Conservation (phyloP, 2,329 filamentous ascomycete species). For the Penicillium sclerotigenum region DNA sequence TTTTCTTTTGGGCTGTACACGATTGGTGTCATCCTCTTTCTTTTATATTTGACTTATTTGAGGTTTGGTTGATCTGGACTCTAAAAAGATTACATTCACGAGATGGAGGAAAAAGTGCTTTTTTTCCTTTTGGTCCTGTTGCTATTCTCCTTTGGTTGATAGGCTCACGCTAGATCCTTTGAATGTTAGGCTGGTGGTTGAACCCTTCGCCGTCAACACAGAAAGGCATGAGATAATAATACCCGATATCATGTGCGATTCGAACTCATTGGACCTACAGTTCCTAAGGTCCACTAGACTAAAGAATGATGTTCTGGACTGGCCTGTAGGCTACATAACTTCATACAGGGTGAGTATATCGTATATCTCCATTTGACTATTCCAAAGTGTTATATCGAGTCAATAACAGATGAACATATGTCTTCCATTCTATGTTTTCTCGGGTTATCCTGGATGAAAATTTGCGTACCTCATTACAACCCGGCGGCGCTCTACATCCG, state of each 20-base stretch:
- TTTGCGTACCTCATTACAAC: background rate
- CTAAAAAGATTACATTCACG: conserved; percentile 3
- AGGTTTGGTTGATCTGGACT: conserved; percentile 5
- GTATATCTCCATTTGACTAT: background rate
- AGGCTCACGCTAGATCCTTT: background rate
- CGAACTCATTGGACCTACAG: background rate
- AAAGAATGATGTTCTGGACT: background rate
- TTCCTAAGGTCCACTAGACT: background rate
- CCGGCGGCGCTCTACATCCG: conserved; percentile 60
- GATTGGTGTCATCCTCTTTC: conserved; percentile 4
- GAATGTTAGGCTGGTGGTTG: background rate
- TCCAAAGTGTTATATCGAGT: background rate
- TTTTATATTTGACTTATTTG: conserved; percentile 2
- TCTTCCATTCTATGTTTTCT: background rate
- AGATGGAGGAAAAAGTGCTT: conserved; percentile 13
- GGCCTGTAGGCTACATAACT: background rate
- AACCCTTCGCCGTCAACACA: background rate
- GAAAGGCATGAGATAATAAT: background rate
- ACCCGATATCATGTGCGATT: background rate
- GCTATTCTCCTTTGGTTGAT: background rate
- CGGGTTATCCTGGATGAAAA: background rate
- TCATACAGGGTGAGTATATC: background rate
- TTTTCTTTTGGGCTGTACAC: conserved; percentile 20
- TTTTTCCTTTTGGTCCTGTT: conserved; percentile 4
- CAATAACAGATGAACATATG: background rate